These are phyloP conservation scores for Fusarium circinatum DNA, from an alignment of 2,329 filamentous ascomycete genomes.

Conservation along the genomic window DNA sequence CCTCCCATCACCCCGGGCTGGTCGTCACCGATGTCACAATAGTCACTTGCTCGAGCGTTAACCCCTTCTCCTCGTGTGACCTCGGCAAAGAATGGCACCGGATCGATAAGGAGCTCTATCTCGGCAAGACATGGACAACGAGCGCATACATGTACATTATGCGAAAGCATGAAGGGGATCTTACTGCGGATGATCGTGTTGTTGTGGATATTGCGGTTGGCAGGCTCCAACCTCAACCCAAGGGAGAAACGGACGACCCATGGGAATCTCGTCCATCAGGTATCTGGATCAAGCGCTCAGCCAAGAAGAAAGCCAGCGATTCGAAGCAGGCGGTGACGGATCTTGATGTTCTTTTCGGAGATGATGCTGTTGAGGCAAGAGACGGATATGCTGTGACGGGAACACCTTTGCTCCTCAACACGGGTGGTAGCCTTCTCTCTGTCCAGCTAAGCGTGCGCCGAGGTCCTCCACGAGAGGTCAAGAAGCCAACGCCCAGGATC, in stretches of 20 bases:
- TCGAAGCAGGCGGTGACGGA: constrained; percentile 79
- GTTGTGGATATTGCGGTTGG: constrained; percentile 83
- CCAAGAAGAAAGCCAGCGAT: constrained; percentile 78
- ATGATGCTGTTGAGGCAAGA: constrained; percentile 90
- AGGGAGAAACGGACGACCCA: constrained; percentile 62
- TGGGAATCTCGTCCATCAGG: constrained; percentile 85
- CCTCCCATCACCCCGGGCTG: constrained; percentile 83
- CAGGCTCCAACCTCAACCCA: constrained; percentile 70
- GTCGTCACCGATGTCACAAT: constrained; percentile 89
- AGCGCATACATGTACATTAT: constrained; percentile 85
- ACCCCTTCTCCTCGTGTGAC: constrained; percentile 78
- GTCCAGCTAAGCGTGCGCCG: constrained; percentile 82
- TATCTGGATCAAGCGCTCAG: constrained; percentile 83
- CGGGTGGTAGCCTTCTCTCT: constrained; percentile 68
- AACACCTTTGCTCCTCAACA: constrained; percentile 76
- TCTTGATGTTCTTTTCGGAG: constrained; percentile 87
- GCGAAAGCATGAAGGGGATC: constrained; percentile 86
- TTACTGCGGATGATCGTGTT: constrained; percentile 78
- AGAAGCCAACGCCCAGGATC: constrained; percentile 80
- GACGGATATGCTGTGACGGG: constrained; percentile 84
- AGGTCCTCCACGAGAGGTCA: constrained; percentile 70
- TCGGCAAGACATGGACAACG: constrained; percentile 77
- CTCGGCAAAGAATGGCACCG: constrained; percentile 82
- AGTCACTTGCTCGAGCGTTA: constrained; percentile 78
- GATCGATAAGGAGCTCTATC: constrained; percentile 88